Evolutionary conservation across 768 basidiomycete genomes (phyloP).

Genomic region (Favolaschia claudopus): DNA sequence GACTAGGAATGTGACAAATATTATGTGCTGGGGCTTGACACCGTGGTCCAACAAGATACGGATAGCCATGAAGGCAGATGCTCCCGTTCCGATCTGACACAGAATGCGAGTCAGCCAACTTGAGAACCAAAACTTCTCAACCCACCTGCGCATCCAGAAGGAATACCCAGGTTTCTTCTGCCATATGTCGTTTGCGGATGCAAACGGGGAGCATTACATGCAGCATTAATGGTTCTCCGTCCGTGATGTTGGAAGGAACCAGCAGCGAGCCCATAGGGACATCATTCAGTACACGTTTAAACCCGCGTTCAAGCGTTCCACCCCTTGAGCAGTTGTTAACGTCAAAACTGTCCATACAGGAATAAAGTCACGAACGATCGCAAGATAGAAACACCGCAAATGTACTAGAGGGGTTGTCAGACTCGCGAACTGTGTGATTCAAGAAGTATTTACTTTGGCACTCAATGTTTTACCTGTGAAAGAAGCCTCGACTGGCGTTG

Average conservation of each 20-base stretch:
- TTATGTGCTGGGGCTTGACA: constrained; percentile 80
- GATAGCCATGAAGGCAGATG: constrained; percentile 94
- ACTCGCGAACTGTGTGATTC: not conserved
- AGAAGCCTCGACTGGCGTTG: constrained; percentile 69
- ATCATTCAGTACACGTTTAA: constrained; percentile 87
- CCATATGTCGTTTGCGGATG: constrained; percentile 70
- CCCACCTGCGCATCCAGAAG: constrained; percentile 87
- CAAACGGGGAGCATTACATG: constrained; percentile 81
- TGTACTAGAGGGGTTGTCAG: constrained; percentile 50
- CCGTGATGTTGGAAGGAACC: constrained; percentile 84
- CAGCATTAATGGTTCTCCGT: constrained; percentile 89
- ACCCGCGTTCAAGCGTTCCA: constrained; percentile 88
- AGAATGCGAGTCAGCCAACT: not conserved
- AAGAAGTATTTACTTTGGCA: constrained; percentile 53
- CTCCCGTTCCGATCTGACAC: constrained; percentile 91
- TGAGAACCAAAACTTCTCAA: not conserved
- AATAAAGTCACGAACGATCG: constrained; percentile 68
- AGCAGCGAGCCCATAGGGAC: constrained; percentile 88
- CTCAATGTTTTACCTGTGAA: constrained; percentile 69
- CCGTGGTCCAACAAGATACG: constrained; percentile 94
- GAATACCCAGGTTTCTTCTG: constrained; percentile 81
- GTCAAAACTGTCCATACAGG: not conserved
- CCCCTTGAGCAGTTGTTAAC: constrained; percentile 58
- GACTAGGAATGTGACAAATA: constrained; percentile 90
- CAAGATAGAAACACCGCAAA: constrained; percentile 91